A percentile compares a stretch with the other conserved stretches of the same genome.
Conservation (phyloP, 495 filamentous ascomycete species). For the Xylaria acuta region DNA sequence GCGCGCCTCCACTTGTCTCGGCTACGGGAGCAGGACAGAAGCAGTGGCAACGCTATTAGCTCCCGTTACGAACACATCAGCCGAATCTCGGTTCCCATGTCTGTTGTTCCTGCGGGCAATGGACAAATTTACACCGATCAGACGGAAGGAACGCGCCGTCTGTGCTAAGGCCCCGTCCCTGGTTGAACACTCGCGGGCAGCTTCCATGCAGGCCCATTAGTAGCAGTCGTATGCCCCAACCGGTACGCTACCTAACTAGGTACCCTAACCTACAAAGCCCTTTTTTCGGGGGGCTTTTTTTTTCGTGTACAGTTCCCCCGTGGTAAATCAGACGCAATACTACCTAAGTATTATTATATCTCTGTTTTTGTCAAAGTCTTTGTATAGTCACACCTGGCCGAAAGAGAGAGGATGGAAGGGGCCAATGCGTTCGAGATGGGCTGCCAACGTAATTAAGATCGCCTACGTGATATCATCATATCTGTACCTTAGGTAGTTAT, state of each 20-base stretch:
- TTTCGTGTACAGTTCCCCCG: background rate
- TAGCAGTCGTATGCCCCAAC: background rate
- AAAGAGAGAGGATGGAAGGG: background rate
- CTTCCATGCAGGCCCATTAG: background rate
- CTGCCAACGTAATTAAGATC: background rate
- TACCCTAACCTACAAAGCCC: too few relatives aligned
- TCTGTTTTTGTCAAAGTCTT: background rate
- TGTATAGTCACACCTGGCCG: background rate
- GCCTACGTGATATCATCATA: background rate
- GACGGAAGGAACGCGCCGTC: slow-evolving; percentile 16
- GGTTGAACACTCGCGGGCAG: background rate
- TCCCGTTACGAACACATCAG: background rate
- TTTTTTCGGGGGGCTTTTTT: too few relatives aligned
- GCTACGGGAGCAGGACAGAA: background rate
- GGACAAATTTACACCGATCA: background rate
- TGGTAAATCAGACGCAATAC: background rate
- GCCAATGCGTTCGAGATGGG: background rate
- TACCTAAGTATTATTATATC: background rate
- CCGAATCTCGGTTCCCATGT: background rate
- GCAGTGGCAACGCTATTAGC: background rate
- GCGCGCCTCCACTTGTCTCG: slow-evolving; percentile 1
- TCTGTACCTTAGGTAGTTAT: background rate
- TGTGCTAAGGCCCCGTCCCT: background rate
- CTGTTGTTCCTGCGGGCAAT: background rate
- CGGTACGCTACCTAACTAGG: background rate